Evolutionary conservation across 306 rosid species (phyloP).

Genomic region (Dryas drummondii): DNA sequence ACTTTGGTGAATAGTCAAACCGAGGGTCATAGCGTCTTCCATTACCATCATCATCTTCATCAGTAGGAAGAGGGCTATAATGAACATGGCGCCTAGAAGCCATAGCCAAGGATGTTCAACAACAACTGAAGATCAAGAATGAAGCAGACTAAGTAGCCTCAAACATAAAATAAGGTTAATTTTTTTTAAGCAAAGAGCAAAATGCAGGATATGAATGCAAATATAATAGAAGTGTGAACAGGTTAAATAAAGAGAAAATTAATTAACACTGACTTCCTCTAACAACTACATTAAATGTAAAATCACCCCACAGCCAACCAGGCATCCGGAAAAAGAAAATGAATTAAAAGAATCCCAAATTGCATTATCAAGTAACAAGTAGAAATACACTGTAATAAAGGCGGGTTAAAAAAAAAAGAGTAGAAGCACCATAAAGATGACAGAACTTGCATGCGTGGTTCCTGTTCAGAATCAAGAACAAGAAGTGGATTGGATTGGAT

Average conservation of each 20-base stretch:
- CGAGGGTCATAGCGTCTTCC: constrained; percentile 66
- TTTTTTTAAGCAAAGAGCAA: no score
- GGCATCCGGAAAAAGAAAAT: background rate
- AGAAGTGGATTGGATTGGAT: no score
- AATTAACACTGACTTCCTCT: background rate
- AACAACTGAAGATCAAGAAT: constrained; percentile 20
- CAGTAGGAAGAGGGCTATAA: constrained; percentile 54
- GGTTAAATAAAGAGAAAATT: background rate
- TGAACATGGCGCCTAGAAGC: constrained; percentile 66
- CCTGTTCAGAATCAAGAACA: no score
- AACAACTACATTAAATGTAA: background rate
- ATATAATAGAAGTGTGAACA: no score
- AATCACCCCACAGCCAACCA: background rate
- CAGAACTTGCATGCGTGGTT: no score
- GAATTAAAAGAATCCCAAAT: background rate
- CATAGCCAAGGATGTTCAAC: constrained; percentile 36
- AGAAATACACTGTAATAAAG: no score
- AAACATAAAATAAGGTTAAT: background rate
- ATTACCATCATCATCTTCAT: constrained; percentile 45
- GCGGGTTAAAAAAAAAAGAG: no score
- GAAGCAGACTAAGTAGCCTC: constrained; percentile 2
- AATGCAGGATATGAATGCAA: no score
- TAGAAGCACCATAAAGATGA: no score
- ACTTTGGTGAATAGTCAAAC: constrained; percentile 77
- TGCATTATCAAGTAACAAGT: background rate